These are phyloP conservation scores for Suillus sp. DNA, from an alignment of 768 basidiomycete species.

Conservation along the genomic window DNA sequence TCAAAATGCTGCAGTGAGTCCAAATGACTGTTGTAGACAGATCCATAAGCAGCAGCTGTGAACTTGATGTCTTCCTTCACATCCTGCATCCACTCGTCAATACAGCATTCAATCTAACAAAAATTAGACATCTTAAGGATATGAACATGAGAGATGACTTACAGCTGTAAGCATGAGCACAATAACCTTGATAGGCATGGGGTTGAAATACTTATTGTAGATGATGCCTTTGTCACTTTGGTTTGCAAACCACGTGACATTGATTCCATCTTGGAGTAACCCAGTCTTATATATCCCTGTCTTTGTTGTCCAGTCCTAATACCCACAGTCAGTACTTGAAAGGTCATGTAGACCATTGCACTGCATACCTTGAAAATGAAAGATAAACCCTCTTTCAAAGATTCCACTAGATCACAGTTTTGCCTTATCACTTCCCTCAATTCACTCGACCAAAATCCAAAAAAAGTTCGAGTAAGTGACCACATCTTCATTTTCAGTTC, in stretches of 20 bases:
- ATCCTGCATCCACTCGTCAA: not conserved
- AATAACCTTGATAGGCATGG: not conserved
- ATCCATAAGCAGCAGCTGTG: not conserved
- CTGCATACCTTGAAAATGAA: not conserved
- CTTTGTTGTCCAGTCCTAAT: not conserved
- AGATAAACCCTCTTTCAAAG: not conserved
- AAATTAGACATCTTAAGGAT: not conserved
- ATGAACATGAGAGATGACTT: not conserved
- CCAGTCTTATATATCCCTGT: not conserved
- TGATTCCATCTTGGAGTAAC: not conserved
- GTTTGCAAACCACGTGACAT: constrained; percentile 3
- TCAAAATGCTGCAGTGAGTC: not conserved
- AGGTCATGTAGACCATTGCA: not conserved
- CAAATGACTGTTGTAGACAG: not conserved
- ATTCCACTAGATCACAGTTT: not conserved
- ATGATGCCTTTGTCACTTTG: not conserved
- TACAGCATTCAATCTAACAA: not conserved
- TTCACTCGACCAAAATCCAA: not conserved
- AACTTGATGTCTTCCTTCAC: constrained; percentile 1
- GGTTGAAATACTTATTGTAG: not conserved
- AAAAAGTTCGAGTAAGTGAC: not conserved
- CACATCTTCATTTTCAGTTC: not conserved
- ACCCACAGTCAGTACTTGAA: not conserved
- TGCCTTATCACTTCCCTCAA: not conserved
- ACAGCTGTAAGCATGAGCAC: not conserved